Conservation (phyloP, 2,329 filamentous ascomycete genomes). For the Colletotrichum sp. region DNA sequence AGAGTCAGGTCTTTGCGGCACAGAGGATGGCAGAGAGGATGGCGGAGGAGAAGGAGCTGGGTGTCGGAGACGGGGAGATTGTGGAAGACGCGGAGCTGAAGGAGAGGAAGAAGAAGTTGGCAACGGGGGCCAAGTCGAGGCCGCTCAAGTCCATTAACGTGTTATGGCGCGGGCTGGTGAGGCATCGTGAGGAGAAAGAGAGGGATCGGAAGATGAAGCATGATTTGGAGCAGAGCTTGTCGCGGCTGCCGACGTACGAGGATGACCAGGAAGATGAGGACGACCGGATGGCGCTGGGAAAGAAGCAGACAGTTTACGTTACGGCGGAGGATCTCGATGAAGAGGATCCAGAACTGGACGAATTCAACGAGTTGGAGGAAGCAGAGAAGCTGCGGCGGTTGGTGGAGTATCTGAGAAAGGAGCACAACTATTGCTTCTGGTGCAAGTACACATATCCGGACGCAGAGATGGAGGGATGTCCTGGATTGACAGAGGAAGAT, state of each 20-base stretch:
- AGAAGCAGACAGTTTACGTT: slow-evolving; percentile 57
- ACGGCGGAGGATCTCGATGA: slow-evolving; percentile 75
- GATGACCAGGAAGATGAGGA: slow-evolving; percentile 73
- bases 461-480: slow-evolving; percentile 82
- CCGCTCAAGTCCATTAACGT: slow-evolving; percentile 75
- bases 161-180: slow-evolving; percentile 79
- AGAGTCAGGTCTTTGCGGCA: slow-evolving; percentile 75
- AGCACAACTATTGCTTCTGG: slow-evolving; percentile 91
- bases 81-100: neutral
- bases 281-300: slow-evolving; percentile 72
- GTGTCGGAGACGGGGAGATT: neutral
- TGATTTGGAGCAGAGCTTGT: slow-evolving; percentile 70
- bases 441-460: slow-evolving; percentile 87
- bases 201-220: slow-evolving; percentile 69
- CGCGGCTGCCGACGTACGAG: slow-evolving; percentile 68
- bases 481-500: slow-evolving; percentile 86
- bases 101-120: slow-evolving; percentile 29
- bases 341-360: slow-evolving; percentile 80
- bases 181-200: slow-evolving; percentile 72
- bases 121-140: slow-evolving; percentile 42
- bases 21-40: slow-evolving; percentile 85
- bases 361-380: slow-evolving; percentile 74
- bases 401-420: slow-evolving; percentile 72
- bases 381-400: slow-evolving; percentile 71
- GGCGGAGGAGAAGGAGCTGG: slow-evolving; percentile 57